phyloP scores from a whole-genome alignment of 2,329 filamentous ascomycete genomes.

The Gnomoniopsis sp. region DNA sequence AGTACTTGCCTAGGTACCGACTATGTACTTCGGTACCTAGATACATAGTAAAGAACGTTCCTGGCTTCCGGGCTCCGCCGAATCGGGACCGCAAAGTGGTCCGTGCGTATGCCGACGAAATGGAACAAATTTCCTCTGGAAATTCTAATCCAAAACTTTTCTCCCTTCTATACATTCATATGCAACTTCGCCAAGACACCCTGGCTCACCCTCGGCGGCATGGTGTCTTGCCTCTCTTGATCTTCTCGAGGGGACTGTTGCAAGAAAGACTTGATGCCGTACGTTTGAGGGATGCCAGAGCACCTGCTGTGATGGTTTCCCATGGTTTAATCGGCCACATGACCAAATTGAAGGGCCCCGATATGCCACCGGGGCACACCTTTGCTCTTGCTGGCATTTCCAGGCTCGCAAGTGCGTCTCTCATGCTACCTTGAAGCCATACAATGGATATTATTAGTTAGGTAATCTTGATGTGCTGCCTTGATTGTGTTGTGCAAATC shows the following conservation, averaged over 20 bases:
- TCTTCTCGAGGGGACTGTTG: conserved; percentile 13
- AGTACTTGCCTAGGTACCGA: no score
- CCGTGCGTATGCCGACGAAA: conserved; percentile 1
- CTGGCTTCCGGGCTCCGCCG: not conserved
- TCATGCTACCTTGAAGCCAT: no score
- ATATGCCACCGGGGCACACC: not conserved
- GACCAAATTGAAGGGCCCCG: not conserved
- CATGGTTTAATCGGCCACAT: conserved; percentile 27
- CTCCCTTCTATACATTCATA: conserved; percentile 16
- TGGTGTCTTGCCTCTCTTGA: conserved; percentile 14
- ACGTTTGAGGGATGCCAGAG: conserved; percentile 22
- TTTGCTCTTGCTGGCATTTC: not conserved
- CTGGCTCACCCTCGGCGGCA: conserved; percentile 2
- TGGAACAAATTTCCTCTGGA: not conserved
- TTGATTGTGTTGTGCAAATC: no score
- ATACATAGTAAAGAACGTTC: no score
- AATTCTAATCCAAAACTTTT: not conserved
- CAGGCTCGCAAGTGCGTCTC: no score
- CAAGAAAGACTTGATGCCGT: conserved; percentile 20
- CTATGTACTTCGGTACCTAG: no score
- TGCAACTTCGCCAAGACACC: conserved; percentile 17
- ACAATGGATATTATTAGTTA: no score
- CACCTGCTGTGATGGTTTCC: conserved; percentile 25
- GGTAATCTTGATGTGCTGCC: no score
- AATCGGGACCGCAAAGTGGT: not conserved